These are phyloP conservation scores for Thelonectria rubi DNA, from an alignment of 2,329 filamentous ascomycete species.

Conservation along the genomic window DNA sequence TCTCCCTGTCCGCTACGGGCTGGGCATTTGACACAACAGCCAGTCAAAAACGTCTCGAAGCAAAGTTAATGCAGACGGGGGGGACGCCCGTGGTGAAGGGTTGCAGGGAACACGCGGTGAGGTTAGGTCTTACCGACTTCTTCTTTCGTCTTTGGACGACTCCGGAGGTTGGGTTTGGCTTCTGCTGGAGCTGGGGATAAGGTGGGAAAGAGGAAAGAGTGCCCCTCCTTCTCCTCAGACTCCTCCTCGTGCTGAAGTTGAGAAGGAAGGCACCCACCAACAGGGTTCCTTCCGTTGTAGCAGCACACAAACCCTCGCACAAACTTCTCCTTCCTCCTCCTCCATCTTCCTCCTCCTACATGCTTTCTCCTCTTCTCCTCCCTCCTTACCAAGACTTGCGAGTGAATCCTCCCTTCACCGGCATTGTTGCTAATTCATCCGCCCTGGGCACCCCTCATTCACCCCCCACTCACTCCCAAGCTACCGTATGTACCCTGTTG, in stretches of 20 bases:
- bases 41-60: too few species aligned
- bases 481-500: background rate
- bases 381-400: background rate
- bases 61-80: background rate
- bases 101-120: conserved; percentile 6
- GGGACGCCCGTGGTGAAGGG: background rate
- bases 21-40: conserved; percentile 11
- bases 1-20: conserved; percentile 7
- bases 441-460: background rate
- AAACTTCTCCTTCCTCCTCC: background rate
- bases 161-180: background rate
- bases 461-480: background rate
- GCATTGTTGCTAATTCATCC: background rate
- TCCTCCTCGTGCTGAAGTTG: too few species aligned
- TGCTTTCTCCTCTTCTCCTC: background rate
- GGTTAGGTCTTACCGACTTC: conserved; percentile 24
- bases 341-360: background rate
- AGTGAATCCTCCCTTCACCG: background rate
- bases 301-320: background rate
- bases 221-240: background rate
- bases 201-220: background rate
- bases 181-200: background rate
- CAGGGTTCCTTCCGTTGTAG: too few species aligned
- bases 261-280: too few species aligned
- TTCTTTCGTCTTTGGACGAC: background rate